phyloP scores from a whole-genome alignment of 2,329 filamentous ascomycete species.

The Septoria petroselini region DNA sequence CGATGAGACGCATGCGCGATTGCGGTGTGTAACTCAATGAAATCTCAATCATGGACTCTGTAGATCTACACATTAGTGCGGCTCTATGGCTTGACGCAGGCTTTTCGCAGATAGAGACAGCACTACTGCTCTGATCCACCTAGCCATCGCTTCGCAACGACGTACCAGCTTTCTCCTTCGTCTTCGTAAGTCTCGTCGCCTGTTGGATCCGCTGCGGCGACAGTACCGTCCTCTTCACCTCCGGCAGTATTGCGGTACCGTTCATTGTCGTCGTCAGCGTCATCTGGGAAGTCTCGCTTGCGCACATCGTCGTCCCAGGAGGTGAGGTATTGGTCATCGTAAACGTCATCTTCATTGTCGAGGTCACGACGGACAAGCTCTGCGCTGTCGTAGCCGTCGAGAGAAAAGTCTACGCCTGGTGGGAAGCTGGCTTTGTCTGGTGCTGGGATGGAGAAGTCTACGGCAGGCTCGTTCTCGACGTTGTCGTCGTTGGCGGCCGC shows the following conservation, averaged over 20 bases:
- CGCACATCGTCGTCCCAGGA: slow-evolving; percentile 2
- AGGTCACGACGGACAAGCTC: not conserved
- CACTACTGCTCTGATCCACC: too few species aligned
- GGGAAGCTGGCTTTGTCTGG: not conserved
- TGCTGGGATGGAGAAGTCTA: not conserved
- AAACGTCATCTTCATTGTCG: not conserved
- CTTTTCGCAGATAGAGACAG: too few species aligned
- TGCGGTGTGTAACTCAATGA: too few species aligned
- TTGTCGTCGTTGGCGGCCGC: not conserved
- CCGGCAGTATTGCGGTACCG: slow-evolving; percentile 4
- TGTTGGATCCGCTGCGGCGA: slow-evolving; percentile 1
- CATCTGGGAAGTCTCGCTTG: slow-evolving; percentile 6
- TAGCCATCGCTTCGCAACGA: too few species aligned
- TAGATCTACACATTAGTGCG: not conserved
- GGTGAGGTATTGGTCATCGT: not conserved
- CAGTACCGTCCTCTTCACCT: not conserved
- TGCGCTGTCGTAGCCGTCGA: not conserved
- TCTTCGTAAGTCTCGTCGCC: not conserved
- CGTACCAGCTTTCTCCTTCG: not conserved
- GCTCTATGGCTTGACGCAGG: too few species aligned
- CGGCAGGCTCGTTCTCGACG: not conserved
- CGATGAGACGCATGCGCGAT: too few species aligned
- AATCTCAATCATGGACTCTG: too few species aligned
- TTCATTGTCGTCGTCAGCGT: slow-evolving; percentile 8
- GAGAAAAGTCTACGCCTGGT: not conserved